A percentile compares a stretch with the other conserved stretches of the same genome.
Conservation (phyloP, 495 filamentous ascomycete genomes). For the Cudoniella acicularis region DNA sequence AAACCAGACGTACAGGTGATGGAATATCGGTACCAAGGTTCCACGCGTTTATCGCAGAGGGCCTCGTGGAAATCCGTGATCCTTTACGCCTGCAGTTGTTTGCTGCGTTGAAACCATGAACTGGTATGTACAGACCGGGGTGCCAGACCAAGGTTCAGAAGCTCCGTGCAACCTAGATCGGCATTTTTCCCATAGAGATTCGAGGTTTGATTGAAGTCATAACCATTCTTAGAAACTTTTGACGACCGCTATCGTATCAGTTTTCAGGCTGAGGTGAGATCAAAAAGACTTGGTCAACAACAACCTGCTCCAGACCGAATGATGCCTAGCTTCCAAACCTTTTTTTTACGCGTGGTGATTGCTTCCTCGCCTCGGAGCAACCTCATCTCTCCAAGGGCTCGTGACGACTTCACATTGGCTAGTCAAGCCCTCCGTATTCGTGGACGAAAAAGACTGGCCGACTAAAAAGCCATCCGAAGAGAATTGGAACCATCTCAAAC, state of each 20-base stretch:
- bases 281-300: neutral
- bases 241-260: conserved; percentile 6
- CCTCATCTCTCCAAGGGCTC: conserved; percentile 11
- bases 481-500: conserved; percentile 15
- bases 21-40: conserved; percentile 7
- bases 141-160: neutral
- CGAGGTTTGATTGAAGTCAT: neutral
- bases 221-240: neutral
- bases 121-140: conserved; percentile 5
- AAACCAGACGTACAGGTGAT: conserved; percentile 7
- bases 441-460: conserved; percentile 26
- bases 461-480: conserved; percentile 3
- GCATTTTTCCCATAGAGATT: conserved; percentile 14
- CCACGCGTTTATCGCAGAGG: neutral
- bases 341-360: no score
- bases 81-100: neutral
- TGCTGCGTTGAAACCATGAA: conserved; percentile 9
- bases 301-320: no score
- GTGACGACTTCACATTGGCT: conserved; percentile 10
- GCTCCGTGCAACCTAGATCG: conserved; percentile 10
- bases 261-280: conserved; percentile 5
- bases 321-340: no score
- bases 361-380: no score
- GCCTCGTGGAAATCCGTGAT: neutral
- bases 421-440: conserved; percentile 14